Evolutionary conservation across 352 stramenopile species (phyloP).

Genomic region (Pythium sp.): DNA sequence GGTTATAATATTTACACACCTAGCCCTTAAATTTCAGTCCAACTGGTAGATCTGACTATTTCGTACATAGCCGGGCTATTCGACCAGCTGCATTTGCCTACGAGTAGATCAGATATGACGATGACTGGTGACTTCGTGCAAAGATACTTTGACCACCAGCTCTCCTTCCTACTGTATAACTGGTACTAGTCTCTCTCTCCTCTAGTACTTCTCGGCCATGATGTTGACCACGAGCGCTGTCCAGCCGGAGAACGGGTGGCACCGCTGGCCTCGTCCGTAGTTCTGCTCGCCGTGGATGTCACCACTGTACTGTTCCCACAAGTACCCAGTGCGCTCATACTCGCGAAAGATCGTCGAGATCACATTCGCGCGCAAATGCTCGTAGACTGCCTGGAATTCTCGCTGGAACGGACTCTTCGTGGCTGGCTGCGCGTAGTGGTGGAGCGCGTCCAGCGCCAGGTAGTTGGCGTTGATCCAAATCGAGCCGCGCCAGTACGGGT

Average conservation of each 20-base stretch:
- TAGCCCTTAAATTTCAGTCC: too few relatives aligned
- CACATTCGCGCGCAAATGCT: constrained; percentile 53
- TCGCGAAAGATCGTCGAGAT: constrained; percentile 66
- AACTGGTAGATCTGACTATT: neutral
- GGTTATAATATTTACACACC: too few relatives aligned
- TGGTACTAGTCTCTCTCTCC: neutral
- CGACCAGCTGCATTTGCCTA: too few relatives aligned
- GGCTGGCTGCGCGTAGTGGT: constrained; percentile 60
- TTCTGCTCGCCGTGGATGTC: constrained; percentile 34
- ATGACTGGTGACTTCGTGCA: too few relatives aligned
- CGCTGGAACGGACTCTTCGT: constrained; percentile 42
- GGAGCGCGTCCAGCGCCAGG: constrained; percentile 80
- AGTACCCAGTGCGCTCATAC: constrained; percentile 86
- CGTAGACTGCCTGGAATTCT: constrained; percentile 45
- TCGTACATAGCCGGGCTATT: neutral
- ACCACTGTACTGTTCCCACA: constrained; percentile 95
- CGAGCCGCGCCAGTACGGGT: constrained; percentile 91
- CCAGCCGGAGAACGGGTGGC: constrained; percentile 94
- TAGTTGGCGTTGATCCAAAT: constrained; percentile 96
- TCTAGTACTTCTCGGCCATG: constrained; percentile 89
- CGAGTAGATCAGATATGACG: neutral
- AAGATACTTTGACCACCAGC: too few relatives aligned
- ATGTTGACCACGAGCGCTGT: constrained; percentile 92
- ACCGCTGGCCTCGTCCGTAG: constrained; percentile 84
- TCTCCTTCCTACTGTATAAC: too few relatives aligned